Percentiles rank a stretch among this genome's conserved stretches.
phyloP scores from a whole-genome alignment of 306 rosid genomes.

The Spatholobus suberectus region DNA sequence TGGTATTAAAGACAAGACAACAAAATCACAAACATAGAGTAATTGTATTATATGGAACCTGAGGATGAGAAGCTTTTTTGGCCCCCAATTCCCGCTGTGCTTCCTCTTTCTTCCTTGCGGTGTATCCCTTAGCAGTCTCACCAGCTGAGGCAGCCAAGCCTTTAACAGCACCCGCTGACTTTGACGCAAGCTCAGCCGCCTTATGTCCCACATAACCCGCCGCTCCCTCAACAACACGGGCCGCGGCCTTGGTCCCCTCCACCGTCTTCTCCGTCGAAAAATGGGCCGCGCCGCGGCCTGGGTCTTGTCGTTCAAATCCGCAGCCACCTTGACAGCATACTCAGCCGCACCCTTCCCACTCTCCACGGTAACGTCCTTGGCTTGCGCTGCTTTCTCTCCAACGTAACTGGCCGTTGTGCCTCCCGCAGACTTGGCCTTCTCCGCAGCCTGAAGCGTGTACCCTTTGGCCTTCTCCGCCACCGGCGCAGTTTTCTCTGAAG shows the following conservation, averaged over 20 bases:
- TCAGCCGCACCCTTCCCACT: conserved; percentile 50
- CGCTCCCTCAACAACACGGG: conserved; percentile 50
- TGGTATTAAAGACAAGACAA: no score
- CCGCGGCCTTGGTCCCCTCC: conserved; percentile 66
- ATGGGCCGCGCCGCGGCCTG: conserved; percentile 62
- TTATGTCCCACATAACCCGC: conserved; percentile 65
- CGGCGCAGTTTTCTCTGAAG: conserved; percentile 49
- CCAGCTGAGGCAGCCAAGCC: conserved; percentile 60
- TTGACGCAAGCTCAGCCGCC: conserved; percentile 56
- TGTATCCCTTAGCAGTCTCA: conserved; percentile 71
- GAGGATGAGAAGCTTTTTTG: conserved; percentile 40
- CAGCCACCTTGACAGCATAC: conserved; percentile 53
- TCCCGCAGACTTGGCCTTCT: conserved; percentile 37
- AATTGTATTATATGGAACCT: conserved; percentile 40
- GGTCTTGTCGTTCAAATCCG: conserved; percentile 65
- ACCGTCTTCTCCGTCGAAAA: conserved; percentile 60
- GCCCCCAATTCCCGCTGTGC: conserved; percentile 51
- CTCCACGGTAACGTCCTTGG: conserved; percentile 51
- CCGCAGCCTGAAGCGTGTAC: conserved; percentile 48
- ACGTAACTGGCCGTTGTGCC: conserved; percentile 47
- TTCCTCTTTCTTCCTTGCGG: conserved; percentile 79
- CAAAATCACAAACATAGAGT: background rate
- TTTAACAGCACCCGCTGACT: conserved; percentile 54
- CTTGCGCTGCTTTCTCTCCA: conserved; percentile 53
- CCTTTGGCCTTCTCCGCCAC: conserved; percentile 55